Evolutionary conservation across 2,329 filamentous ascomycete species (phyloP), one percentile per base, ranked within the genome.

Genomic region (Delphinella strobiligena): DNA sequence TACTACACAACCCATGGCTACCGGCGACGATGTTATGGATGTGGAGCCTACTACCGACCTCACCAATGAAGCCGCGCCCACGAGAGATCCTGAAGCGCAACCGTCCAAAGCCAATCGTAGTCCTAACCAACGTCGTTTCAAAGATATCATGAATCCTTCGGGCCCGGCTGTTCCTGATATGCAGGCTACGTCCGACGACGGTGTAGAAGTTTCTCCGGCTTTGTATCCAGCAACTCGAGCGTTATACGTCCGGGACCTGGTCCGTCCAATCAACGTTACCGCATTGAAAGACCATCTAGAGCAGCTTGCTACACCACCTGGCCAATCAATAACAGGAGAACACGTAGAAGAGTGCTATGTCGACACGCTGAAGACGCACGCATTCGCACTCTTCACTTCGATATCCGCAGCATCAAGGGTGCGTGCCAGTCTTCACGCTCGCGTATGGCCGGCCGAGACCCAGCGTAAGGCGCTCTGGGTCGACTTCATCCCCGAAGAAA

Each of bases 231-330:
- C 60, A 34, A 68, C 87, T 3, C 63, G 75, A 22, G 80, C 84
- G 12, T 66, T 96, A 34, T 96, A 95, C 62, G 91, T 96, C 50
- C 80, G 80, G 58, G 81, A 94, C 52, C 75, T 96, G 40, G 88
- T 93, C 76, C 80, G 89, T 34, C 88, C 91, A 8, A 68, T 96
- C 16, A 81, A 85, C 43, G 72, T 77, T 1, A 64, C 68, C 18
- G 67, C 69, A 14, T 72, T 96, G 1, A 75, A 74, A 50, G 68
- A 72, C 1, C 78, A 95, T 53, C 68, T 96, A 4, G 56, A 74
- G 32, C 64, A 72, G 5, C 71, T 95, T 31, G 84, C 85, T 2
- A 69, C 77, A 3, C 68, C 78, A 1, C 66, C 73, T 1, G 58
- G 64, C 15, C 58, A 68, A 2, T 66, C 78, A 36, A 57, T 71